These are phyloP conservation scores for Dryas alaskensis DNA, from an alignment of 306 rosid species.

Conservation along the genomic window DNA sequence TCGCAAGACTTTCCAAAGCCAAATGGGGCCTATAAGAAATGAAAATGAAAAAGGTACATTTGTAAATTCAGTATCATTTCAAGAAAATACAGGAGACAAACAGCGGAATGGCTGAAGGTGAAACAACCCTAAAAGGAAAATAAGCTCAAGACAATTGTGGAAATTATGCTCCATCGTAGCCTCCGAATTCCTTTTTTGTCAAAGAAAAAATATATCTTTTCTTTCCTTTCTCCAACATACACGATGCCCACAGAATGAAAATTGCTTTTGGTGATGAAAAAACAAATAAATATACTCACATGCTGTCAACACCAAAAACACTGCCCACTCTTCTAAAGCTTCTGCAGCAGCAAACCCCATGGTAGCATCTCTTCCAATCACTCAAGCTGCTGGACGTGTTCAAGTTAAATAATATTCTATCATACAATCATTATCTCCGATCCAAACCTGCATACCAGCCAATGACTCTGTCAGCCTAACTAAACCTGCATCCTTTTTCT, in stretches of 20 bases:
- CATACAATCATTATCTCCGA: slow-evolving; percentile 46
- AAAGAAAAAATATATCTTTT: not conserved
- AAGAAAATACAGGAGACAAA: slow-evolving; percentile 24
- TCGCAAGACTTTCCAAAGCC: slow-evolving; percentile 22
- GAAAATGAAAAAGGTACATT: slow-evolving; percentile 17
- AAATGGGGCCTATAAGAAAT: slow-evolving; percentile 29
- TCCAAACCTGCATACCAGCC: slow-evolving; percentile 55
- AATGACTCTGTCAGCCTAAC: not conserved
- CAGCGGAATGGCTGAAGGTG: not conserved
- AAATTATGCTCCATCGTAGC: slow-evolving; percentile 33
- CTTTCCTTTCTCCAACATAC: slow-evolving; percentile 29
- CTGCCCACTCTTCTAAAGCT: slow-evolving; percentile 36
- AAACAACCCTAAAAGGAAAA: slow-evolving; percentile 32
- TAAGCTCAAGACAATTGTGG: slow-evolving; percentile 32
- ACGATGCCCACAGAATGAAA: slow-evolving; percentile 38
- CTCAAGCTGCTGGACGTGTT: slow-evolving; percentile 33
- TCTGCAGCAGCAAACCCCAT: slow-evolving; percentile 31
- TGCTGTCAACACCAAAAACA: slow-evolving; percentile 38
- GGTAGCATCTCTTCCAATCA: slow-evolving; percentile 35
- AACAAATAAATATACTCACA: slow-evolving; percentile 50
- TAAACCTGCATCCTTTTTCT: not conserved
- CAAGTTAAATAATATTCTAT: slow-evolving; percentile 20
- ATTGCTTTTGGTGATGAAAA: slow-evolving; percentile 41
- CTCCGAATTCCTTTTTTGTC: slow-evolving; percentile 23
- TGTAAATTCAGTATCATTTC: slow-evolving; percentile 15